A percentile compares a stretch with the other conserved stretches of the same genome.
Evolutionary conservation across 768 basidiomycete genomes (phyloP).

Genomic region (Phaeotremella fagi): DNA sequence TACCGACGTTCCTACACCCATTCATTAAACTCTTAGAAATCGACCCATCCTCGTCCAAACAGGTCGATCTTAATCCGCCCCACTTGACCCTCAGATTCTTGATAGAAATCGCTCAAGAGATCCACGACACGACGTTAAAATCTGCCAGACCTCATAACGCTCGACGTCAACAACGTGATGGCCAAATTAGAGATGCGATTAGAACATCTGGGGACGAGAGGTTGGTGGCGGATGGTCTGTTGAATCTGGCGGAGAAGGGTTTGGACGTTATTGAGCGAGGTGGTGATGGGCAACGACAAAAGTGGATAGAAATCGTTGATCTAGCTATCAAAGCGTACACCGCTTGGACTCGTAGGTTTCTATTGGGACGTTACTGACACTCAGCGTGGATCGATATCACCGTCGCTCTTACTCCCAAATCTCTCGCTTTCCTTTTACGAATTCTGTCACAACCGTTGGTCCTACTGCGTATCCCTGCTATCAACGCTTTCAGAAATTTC

Average conservation of each 20-base stretch:
- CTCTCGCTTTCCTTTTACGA: constrained; percentile 76
- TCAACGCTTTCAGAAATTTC: constrained; percentile 72
- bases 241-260: constrained; percentile 66
- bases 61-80: constrained; percentile 77
- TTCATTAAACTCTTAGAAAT: constrained; percentile 34
- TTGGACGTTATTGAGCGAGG: constrained; percentile 37
- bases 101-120: constrained; percentile 91
- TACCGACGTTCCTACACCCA: constrained; percentile 43
- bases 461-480: constrained; percentile 71
- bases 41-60: constrained; percentile 44
- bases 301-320: constrained; percentile 69
- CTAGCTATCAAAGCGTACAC: constrained; percentile 89
- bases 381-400: constrained; percentile 98
- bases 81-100: constrained; percentile 86
- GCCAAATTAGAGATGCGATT: constrained; percentile 78
- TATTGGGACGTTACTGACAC: constrained; percentile 12
- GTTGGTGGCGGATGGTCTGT: constrained; percentile 81
- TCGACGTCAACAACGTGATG: constrained; percentile 73
- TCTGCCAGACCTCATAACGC: constrained; percentile 69
- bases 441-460: constrained; percentile 72
- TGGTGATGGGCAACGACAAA: constrained; percentile 57
- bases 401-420: constrained; percentile 83
- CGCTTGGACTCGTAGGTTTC: constrained; percentile 81
- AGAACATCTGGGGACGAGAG: constrained; percentile 75
- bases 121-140: constrained; percentile 93